Conservation (phyloP, 805 yeast genomes). For the Torulaspora delbrueckii region DNA sequence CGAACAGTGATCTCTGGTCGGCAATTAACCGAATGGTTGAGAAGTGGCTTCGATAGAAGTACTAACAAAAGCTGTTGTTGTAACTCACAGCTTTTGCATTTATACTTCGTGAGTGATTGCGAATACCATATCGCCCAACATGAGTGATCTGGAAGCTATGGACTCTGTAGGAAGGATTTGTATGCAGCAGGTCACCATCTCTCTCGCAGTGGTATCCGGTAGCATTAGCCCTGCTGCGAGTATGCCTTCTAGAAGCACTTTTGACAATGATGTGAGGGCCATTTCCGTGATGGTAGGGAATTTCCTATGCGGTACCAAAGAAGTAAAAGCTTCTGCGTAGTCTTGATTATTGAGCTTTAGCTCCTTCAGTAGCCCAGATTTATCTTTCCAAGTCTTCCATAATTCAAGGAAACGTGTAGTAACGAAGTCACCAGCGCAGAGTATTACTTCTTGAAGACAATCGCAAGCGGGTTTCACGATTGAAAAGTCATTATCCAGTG, state of each 20-base stretch:
- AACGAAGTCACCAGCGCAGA: slow-evolving; percentile 25
- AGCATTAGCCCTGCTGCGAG: slow-evolving; percentile 19
- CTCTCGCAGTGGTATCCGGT: slow-evolving; percentile 20
- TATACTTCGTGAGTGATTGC: slow-evolving; percentile 5
- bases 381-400: slow-evolving; percentile 21
- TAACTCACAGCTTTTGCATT: not conserved
- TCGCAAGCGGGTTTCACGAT: slow-evolving; percentile 24
- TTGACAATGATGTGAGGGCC: slow-evolving; percentile 20
- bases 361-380: slow-evolving; percentile 17
- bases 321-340: not conserved
- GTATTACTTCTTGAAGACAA: slow-evolving; percentile 21
- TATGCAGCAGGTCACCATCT: slow-evolving; percentile 25
- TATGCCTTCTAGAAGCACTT: slow-evolving; percentile 28
- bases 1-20: not conserved
- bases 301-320: slow-evolving; percentile 4
- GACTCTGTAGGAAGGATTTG: slow-evolving; percentile 21
- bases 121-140: slow-evolving; percentile 25
- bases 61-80: not conserved
- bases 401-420: slow-evolving; percentile 29
- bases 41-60: no score
- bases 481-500: slow-evolving; percentile 21
- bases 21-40: not conserved
- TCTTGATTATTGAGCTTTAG: not conserved
- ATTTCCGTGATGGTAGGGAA: slow-evolving; percentile 24
- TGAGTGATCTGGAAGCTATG: slow-evolving; percentile 17